Percentiles rank a stretch among this genome's conserved stretches.
These are phyloP conservation scores for Powellomyces hirtus DNA, from an alignment of 192 early-diverging fungal species.

Conservation along the genomic window DNA sequence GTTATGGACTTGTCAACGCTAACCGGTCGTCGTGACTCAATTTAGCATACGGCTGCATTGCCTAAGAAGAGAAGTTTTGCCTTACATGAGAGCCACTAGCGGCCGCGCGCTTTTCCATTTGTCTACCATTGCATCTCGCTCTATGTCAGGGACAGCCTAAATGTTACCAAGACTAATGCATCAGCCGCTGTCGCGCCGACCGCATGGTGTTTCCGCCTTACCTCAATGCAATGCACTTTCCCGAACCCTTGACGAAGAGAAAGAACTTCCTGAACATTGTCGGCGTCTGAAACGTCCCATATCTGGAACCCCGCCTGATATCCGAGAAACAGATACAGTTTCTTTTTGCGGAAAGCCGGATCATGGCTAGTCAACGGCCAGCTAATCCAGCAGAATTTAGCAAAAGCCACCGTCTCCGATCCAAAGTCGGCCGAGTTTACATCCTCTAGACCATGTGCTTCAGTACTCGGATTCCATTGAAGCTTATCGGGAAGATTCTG, in stretches of 20 bases:
- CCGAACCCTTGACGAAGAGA: slow-evolving; percentile 57
- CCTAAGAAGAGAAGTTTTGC: too few relatives aligned
- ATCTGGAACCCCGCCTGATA: slow-evolving; percentile 75
- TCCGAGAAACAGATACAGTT: slow-evolving; percentile 61
- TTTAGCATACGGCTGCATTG: too few relatives aligned
- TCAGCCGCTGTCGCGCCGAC: too few relatives aligned
- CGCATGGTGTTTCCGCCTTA: too few relatives aligned
- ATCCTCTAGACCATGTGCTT: not conserved
- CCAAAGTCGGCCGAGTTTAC: too few relatives aligned
- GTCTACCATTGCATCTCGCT: not conserved
- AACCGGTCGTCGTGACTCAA: too few relatives aligned
- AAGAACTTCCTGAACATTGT: slow-evolving; percentile 65
- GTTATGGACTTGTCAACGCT: too few relatives aligned
- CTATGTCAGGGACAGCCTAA: not conserved
- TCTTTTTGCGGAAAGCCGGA: not conserved
- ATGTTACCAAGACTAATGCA: too few relatives aligned
- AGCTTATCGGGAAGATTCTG: slow-evolving; percentile 51
- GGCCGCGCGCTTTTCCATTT: slow-evolving; percentile 33
- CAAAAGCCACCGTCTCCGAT: slow-evolving; percentile 1
- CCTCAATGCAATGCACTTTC: slow-evolving; percentile 16
- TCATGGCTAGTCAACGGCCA: not conserved
- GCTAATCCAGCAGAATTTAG: slow-evolving; percentile 19
- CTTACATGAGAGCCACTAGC: slow-evolving; percentile 33
- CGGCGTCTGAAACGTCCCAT: slow-evolving; percentile 67
- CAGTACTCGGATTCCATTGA: not conserved